A percentile compares a stretch with the other conserved stretches of the same genome.
Conservation (phyloP, 441 rosid species). For the Syzygium malaccense region DNA sequence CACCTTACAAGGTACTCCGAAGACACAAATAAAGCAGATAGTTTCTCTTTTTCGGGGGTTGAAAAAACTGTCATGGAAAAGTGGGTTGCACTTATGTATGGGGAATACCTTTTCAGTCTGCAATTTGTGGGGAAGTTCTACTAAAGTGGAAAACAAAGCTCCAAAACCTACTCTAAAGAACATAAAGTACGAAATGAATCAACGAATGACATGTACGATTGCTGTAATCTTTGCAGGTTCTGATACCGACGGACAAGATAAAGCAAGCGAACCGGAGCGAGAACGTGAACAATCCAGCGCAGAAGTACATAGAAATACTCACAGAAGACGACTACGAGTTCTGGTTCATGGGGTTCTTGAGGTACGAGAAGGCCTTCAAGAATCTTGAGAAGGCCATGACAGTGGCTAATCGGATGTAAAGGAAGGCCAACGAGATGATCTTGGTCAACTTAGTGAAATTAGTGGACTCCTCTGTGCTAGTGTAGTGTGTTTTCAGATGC, state of each 20-base stretch:
- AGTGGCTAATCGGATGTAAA: constrained; percentile 5
- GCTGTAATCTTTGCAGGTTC: constrained; percentile 12
- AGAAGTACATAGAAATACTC: constrained; percentile 28
- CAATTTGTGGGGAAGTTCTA: not conserved
- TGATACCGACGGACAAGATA: constrained; percentile 29
- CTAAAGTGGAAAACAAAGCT: not conserved
- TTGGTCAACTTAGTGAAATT: not conserved
- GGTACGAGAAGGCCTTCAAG: constrained; percentile 28
- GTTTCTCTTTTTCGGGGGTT: not conserved
- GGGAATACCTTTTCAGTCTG: not conserved
- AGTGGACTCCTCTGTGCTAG: not conserved
- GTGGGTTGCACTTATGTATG: not conserved
- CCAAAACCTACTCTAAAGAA: not conserved
- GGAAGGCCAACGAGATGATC: not conserved
- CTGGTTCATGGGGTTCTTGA: constrained; percentile 43
- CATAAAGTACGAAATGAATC: not conserved
- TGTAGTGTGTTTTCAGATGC: not conserved
- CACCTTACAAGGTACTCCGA: constrained; percentile 27
- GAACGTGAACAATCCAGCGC: constrained; percentile 22
- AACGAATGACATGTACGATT: not conserved
- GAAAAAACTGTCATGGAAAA: not conserved
- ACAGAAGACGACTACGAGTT: constrained; percentile 24
- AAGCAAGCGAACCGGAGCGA: constrained; percentile 14
- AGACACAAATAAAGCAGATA: not conserved
- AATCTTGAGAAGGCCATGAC: constrained; percentile 28